These are phyloP conservation scores for Mycena indigotica DNA, from an alignment of 768 basidiomycete genomes.

Conservation along the genomic window DNA sequence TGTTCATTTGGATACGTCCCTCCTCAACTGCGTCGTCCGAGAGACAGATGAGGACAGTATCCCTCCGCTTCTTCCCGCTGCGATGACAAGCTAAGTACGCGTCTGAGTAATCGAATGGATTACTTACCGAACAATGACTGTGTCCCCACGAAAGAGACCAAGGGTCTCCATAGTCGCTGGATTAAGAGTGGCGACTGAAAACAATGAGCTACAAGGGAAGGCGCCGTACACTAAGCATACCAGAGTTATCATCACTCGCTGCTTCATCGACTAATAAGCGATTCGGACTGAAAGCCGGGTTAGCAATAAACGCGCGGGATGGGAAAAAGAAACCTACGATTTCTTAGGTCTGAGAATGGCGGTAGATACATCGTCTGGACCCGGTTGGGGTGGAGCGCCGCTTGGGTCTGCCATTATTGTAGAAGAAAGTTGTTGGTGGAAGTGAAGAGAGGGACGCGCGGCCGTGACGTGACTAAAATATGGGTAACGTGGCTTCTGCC, in stretches of 20 bases:
- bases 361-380: conserved; percentile 87
- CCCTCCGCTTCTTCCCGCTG: conserved; percentile 96
- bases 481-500: neutral
- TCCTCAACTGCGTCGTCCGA: conserved; percentile 97
- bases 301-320: conserved; percentile 13
- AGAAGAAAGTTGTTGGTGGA: neutral
- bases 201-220: neutral
- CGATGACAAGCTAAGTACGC: conserved; percentile 3
- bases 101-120: neutral
- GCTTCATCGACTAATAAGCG: conserved; percentile 97
- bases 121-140: conserved; percentile 86
- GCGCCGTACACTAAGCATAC: conserved; percentile 49
- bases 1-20: conserved; percentile 98
- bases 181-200: conserved; percentile 86
- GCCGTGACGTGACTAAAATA: conserved; percentile 35
- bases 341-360: conserved; percentile 97
- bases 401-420: conserved; percentile 73
- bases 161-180: conserved; percentile 96
- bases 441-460: conserved; percentile 32
- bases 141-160: conserved; percentile 94
- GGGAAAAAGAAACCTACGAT: conserved; percentile 71
- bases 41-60: conserved; percentile 96
- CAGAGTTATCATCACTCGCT: conserved; percentile 93
- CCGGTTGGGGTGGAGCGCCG: conserved; percentile 81
- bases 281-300: conserved; percentile 70